phyloP scores from a whole-genome alignment of 176 grass and related monocot genomes.

The Oryza officinalis region DNA sequence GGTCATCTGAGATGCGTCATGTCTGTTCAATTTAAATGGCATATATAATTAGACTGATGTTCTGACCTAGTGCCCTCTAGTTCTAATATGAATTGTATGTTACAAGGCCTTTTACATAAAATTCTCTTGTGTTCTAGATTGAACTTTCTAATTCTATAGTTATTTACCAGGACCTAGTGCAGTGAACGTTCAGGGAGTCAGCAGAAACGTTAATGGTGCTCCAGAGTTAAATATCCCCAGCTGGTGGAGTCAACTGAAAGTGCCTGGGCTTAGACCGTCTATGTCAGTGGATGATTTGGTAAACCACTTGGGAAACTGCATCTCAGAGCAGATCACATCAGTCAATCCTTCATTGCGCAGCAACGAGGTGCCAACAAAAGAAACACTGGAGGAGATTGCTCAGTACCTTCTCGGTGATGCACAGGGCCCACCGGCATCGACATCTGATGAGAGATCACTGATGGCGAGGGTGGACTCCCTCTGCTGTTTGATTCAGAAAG shows the following conservation, averaged over 20 bases:
- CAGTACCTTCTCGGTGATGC: constrained; percentile 83
- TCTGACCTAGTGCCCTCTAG: neutral
- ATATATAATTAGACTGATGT: neutral
- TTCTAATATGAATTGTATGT: neutral
- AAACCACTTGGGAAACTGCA: constrained; percentile 83
- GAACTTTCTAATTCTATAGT: constrained; percentile 20
- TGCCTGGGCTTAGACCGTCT: constrained; percentile 69
- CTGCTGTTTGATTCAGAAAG: constrained; percentile 86
- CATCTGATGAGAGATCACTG: constrained; percentile 73
- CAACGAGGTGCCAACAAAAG: constrained; percentile 66
- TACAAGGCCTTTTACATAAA: neutral
- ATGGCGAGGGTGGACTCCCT: constrained; percentile 87
- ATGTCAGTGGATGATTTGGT: constrained; percentile 94
- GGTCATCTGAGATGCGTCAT: neutral
- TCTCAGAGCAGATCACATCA: constrained; percentile 80
- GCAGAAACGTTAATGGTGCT: constrained; percentile 43
- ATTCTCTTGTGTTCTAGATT: neutral
- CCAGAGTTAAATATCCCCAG: constrained; percentile 58
- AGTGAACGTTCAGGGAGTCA: constrained; percentile 37
- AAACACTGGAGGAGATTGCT: constrained; percentile 74
- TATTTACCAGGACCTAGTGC: constrained; percentile 45
- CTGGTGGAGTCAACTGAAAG: constrained; percentile 84
- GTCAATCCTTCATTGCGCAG: constrained; percentile 48
- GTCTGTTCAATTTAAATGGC: neutral
- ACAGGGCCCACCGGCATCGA: constrained; percentile 45